Conservation (phyloP, 192 early-diverging fungal genomes). For the Mortierella antarctica region DNA sequence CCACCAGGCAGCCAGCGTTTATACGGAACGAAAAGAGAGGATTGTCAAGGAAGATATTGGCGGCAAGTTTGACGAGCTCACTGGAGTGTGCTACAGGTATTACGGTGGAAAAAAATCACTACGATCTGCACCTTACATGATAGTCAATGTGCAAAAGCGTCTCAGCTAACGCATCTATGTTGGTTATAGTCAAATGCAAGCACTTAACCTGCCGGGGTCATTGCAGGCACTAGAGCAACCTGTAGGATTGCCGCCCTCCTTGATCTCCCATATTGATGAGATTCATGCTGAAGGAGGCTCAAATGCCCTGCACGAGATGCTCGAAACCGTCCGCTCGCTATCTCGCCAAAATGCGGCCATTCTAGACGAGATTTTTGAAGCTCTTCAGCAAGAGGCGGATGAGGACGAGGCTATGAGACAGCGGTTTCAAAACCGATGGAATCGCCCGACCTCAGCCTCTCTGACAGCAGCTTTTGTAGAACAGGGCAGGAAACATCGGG, state of each 20-base stretch:
- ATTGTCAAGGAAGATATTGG: constrained; percentile 76
- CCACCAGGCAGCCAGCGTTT: constrained; percentile 89
- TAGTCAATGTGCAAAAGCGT: not conserved
- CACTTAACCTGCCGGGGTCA: constrained; percentile 75
- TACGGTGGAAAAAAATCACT: not conserved
- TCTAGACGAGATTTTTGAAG: constrained; percentile 73
- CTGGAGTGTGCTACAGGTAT: constrained; percentile 75
- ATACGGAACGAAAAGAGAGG: constrained; percentile 84
- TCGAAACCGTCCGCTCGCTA: constrained; percentile 70
- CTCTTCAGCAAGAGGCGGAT: constrained; percentile 75
- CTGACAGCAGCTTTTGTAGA: constrained; percentile 67
- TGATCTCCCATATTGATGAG: constrained; percentile 80
- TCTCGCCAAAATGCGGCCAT: constrained; percentile 62
- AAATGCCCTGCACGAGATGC: constrained; percentile 67
- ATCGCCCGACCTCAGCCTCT: constrained; percentile 59
- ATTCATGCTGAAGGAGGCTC: constrained; percentile 78
- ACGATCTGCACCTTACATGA: not conserved
- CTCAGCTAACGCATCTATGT: not conserved
- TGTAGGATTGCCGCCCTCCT: constrained; percentile 75
- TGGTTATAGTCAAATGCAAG: constrained; percentile 68
- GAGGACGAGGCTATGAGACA: constrained; percentile 74
- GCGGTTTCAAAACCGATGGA: constrained; percentile 70
- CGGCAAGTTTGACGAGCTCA: constrained; percentile 73
- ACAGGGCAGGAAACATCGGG: constrained; percentile 64
- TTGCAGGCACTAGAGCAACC: constrained; percentile 81